Conservation (phyloP, 1,139 yeast genomes). For the Suhomyces atakaporum region DNA sequence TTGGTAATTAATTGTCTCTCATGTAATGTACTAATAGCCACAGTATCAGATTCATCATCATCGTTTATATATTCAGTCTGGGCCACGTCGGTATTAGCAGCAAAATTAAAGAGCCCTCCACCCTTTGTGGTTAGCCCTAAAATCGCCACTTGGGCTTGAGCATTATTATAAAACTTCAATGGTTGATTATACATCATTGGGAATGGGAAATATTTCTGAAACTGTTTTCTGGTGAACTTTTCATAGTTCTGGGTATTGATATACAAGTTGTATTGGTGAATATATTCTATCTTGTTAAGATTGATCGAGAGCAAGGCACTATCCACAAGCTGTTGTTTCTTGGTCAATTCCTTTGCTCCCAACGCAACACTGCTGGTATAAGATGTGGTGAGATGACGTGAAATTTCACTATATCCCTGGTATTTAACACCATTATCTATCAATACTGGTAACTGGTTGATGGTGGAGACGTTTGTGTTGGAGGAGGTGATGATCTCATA, state of each 20-base stretch:
- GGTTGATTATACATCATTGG: constrained; percentile 89
- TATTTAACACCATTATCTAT: constrained; percentile 28
- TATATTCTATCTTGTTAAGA: constrained; percentile 41
- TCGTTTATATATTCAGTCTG: constrained; percentile 34
- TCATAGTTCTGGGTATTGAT: constrained; percentile 66
- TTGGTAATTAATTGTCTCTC: constrained; percentile 47
- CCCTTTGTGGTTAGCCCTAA: constrained; percentile 41
- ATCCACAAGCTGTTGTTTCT: constrained; percentile 20
- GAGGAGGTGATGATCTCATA: constrained; percentile 51
- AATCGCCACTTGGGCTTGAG: constrained; percentile 45
- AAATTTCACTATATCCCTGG: constrained; percentile 55
- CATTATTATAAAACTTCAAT: constrained; percentile 49
- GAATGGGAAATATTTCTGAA: constrained; percentile 63
- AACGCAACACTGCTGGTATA: constrained; percentile 22
- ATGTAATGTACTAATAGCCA: constrained; percentile 54
- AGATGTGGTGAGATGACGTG: constrained; percentile 24
- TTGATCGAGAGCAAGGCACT: constrained; percentile 24
- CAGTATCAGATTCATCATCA: constrained; percentile 31
- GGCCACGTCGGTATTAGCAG: constrained; percentile 18
- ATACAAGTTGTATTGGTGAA: constrained; percentile 64
- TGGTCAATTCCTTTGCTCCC: constrained; percentile 3
- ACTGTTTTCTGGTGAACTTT: constrained; percentile 59
- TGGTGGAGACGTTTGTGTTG: constrained; percentile 57
- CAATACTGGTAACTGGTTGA: constrained; percentile 59
- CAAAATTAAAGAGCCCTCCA: constrained; percentile 33